Evolutionary conservation across 1,139 yeast species (phyloP).

Genomic region (Magnusiomyces tetraspermus): DNA sequence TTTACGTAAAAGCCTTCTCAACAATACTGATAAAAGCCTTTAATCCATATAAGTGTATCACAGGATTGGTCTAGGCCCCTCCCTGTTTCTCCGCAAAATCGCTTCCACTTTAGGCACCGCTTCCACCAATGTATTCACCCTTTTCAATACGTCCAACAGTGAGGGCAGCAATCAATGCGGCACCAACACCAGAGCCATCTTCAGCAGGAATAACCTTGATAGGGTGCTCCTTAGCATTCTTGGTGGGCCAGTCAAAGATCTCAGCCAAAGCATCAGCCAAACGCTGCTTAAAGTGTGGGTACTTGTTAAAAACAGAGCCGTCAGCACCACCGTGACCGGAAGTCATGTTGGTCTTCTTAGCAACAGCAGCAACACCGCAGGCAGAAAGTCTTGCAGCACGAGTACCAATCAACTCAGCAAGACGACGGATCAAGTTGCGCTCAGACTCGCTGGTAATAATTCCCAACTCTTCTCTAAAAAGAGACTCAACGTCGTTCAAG

Average conservation of each 20-base stretch:
- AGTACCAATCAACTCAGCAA: slow-evolving; percentile 82
- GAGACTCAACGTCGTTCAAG: slow-evolving; percentile 60
- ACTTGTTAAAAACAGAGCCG: slow-evolving; percentile 89
- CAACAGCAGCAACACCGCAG: slow-evolving; percentile 93
- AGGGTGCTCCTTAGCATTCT: slow-evolving; percentile 54
- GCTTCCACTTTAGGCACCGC: too few relatives aligned
- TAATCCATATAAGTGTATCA: too few relatives aligned
- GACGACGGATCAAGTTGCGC: slow-evolving; percentile 69
- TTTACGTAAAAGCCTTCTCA: too few relatives aligned
- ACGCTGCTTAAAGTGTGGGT: slow-evolving; percentile 84
- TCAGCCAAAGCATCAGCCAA: slow-evolving; percentile 86
- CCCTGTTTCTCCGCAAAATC: too few relatives aligned
- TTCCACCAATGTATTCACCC: slow-evolving; percentile 68
- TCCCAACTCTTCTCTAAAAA: slow-evolving; percentile 51
- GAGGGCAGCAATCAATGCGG: slow-evolving; percentile 93
- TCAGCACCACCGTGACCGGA: slow-evolving; percentile 92
- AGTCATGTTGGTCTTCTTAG: slow-evolving; percentile 72
- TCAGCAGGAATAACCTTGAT: slow-evolving; percentile 81
- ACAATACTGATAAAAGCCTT: too few relatives aligned
- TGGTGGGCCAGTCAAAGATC: slow-evolving; percentile 68
- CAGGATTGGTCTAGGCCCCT: too few relatives aligned
- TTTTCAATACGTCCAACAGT: slow-evolving; percentile 65
- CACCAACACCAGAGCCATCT: slow-evolving; percentile 98
- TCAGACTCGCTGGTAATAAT: slow-evolving; percentile 66
- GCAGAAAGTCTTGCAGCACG: slow-evolving; percentile 89